Evolutionary conservation across 495 filamentous ascomycete genomes (phyloP), one percentile per base, ranked within the genome.

Genomic region (Aspergillus nidulans): DNA sequence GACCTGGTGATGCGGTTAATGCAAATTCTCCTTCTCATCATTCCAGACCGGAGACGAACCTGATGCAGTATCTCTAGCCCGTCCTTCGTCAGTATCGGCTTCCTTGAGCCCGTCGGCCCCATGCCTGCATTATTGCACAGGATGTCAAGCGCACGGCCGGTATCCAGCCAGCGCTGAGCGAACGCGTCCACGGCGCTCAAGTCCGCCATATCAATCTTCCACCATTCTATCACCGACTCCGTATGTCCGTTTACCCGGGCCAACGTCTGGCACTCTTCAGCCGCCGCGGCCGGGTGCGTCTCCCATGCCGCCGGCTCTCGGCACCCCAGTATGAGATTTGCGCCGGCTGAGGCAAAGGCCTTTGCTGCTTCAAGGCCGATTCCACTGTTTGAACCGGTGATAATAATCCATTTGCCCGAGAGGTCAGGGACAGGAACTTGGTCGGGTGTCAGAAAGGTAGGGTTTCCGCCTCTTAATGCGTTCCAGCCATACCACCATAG

Each of bases 171-270:
- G 20, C 63, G 63, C 6, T 55, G 16, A 4, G 55, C 70, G 47
- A 83, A 82, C 0, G 63, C 63, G 23, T 75, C 68, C 12, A 82
- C 63, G 1, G 73, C 79, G 6, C 53, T 50, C 38, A 80, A 71
- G 4, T 66, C 63, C 12, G 62, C 65, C 66, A 84, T 74, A 44
- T 85, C 80, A 1, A 86, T 49, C 7, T 67, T 58, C 73, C 78
- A 81, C 39, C 78, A 75, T 30, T 81, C 71, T 16, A 74, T 73
- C 0, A 32, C 68, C 1, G 74, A 57, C 6, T 46, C 30, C 36
- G 46, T 43, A 38, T 68, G 63, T n/a, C 59, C 63, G 3, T 51
- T 15, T 2, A 53, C 34, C 16, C 32, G 23, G 1, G 66, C 63
- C 9, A 59, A 13, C 0, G 45, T 32, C 26, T 56, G 49, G 36